These are phyloP conservation scores for button mushroom (Agaricus bisporus) DNA, from an alignment of 768 basidiomycete species.

Conservation along the genomic window DNA sequence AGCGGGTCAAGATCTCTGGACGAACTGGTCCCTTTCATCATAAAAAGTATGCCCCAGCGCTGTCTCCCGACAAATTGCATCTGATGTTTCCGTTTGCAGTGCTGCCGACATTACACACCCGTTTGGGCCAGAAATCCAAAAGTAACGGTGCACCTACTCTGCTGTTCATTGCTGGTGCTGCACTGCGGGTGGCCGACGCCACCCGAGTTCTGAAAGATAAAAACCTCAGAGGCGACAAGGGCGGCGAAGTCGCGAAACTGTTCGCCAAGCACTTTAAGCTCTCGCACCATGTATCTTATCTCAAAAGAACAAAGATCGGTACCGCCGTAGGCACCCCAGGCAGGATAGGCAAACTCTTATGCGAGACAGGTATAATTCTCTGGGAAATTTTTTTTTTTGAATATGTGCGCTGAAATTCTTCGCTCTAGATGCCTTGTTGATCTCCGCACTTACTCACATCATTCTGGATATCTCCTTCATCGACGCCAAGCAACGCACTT, in stretches of 20 bases:
- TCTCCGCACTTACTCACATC: slow-evolving; percentile 77
- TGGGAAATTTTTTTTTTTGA: neutral
- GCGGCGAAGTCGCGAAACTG: slow-evolving; percentile 89
- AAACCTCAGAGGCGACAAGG: slow-evolving; percentile 69
- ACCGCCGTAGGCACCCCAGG: slow-evolving; percentile 91
- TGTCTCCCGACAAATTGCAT: neutral
- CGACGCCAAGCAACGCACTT: slow-evolving; percentile 69
- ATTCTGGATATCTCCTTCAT: slow-evolving; percentile 71
- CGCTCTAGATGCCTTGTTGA: slow-evolving; percentile 56
- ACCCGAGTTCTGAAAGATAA: slow-evolving; percentile 68
- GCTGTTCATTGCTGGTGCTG: slow-evolving; percentile 81
- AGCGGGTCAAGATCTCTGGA: slow-evolving; percentile 66
- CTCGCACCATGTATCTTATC: slow-evolving; percentile 77
- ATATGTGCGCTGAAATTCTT: slow-evolving; percentile 7
- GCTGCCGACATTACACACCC: slow-evolving; percentile 59
- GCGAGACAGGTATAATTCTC: slow-evolving; percentile 48
- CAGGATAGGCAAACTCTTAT: slow-evolving; percentile 79
- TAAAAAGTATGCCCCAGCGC: slow-evolving; percentile 47
- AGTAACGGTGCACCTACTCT: slow-evolving; percentile 81
- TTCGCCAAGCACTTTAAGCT: slow-evolving; percentile 95
- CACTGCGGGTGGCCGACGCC: slow-evolving; percentile 86
- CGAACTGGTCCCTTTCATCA: slow-evolving; percentile 68
- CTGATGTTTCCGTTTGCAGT: slow-evolving; percentile 30
- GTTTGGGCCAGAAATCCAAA: slow-evolving; percentile 73
- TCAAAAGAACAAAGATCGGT: slow-evolving; percentile 80